Evolutionary conservation across 208 protist species (phyloP), one percentile per base, ranked within the genome.

Genomic region (Acanthamoeba castellanii): DNA sequence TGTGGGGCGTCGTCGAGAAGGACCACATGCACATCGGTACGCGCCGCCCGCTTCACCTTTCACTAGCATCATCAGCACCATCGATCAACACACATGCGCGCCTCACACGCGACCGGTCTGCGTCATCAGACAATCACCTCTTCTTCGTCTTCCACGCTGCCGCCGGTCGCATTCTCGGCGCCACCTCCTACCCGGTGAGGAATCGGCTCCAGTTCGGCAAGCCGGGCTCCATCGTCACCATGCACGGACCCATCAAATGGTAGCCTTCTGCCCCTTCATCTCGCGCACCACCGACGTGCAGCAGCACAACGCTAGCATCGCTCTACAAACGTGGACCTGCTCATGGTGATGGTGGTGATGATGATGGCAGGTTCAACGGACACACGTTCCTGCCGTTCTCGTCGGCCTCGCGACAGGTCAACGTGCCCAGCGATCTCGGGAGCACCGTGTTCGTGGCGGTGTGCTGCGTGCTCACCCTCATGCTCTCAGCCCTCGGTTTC

Each of bases 81-180:
- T n/a, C 74, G 7, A 42, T n/a, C 37, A 6, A 18, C 52, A 57
- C 1, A 0, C 52, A 57, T 18, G 16, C 1, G 37, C 42, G 42
- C 42, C 22, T 42, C 25, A 52, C 16, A 42, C 11, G 3, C 1
- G 37, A 42, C 3, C 37, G 37, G 37, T 42, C 2, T 42, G 3
- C 37, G 37, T 42, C 37, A 42, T 18, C 32, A 59, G 89, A 94
- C 70, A 82, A 94, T n/a, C 89, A 94, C 89, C 61, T 94, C 50
- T 82, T 82, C 89, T 94, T 94, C 68, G 47, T 94, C 70, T 94
- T 94, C 32, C 89, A 94, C 32, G 89, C 89, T 0, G 50, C 18
- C 11, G 2, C 42, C 6, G 89, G 89, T 14, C 34, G 70, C 47
- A 94, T 94, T 50, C 45, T 94, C 4, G 89, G 66, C 11, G 89